Evolutionary conservation across 23 red algal species (phyloP).

Genomic region (Rhodosorus marinus): DNA sequence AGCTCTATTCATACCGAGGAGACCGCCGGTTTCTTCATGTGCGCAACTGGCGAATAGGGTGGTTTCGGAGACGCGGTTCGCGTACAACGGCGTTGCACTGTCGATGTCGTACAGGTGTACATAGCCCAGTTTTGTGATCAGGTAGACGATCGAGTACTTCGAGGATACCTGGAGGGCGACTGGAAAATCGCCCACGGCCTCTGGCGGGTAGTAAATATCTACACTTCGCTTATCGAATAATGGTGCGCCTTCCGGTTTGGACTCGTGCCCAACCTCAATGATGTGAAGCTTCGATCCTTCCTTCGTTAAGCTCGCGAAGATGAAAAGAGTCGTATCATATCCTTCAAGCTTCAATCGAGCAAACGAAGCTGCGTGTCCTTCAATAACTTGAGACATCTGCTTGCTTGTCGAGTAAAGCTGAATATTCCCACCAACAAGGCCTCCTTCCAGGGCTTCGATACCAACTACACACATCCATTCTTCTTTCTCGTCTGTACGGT

Average conservation of each 20-base stretch:
- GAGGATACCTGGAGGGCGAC: slow-evolving; percentile 36
- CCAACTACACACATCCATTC: slow-evolving; percentile 80
- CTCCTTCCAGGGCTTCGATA: slow-evolving; percentile 9
- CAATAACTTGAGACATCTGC: slow-evolving; percentile 51
- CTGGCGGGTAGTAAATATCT: slow-evolving; percentile 76
- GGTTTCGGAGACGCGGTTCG: slow-evolving; percentile 74
- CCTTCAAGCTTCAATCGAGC: slow-evolving; percentile 5
- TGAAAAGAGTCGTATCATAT: slow-evolving; percentile 14
- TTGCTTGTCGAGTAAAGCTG: slow-evolving; percentile 71
- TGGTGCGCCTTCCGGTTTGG: slow-evolving; percentile 53
- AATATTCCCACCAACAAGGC: background rate
- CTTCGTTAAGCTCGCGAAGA: slow-evolving; percentile 24
- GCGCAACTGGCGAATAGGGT: slow-evolving; percentile 47
- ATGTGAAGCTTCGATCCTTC: slow-evolving; percentile 8
- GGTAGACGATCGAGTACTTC: slow-evolving; percentile 46
- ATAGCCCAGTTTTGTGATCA: slow-evolving; percentile 80
- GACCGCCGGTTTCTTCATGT: slow-evolving; percentile 41
- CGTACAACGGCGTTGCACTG: slow-evolving; percentile 57
- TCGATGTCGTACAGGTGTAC: slow-evolving; percentile 76
- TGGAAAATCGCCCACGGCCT: slow-evolving; percentile 49
- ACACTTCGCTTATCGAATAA: slow-evolving; percentile 48
- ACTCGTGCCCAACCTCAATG: slow-evolving; percentile 58
- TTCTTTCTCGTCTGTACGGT: slow-evolving; percentile 44
- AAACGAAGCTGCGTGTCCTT: slow-evolving; percentile 72
- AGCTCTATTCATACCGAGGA: slow-evolving; percentile 58